Conservation (phyloP, 2,329 filamentous ascomycete genomes). For the Colletotrichum musae region DNA sequence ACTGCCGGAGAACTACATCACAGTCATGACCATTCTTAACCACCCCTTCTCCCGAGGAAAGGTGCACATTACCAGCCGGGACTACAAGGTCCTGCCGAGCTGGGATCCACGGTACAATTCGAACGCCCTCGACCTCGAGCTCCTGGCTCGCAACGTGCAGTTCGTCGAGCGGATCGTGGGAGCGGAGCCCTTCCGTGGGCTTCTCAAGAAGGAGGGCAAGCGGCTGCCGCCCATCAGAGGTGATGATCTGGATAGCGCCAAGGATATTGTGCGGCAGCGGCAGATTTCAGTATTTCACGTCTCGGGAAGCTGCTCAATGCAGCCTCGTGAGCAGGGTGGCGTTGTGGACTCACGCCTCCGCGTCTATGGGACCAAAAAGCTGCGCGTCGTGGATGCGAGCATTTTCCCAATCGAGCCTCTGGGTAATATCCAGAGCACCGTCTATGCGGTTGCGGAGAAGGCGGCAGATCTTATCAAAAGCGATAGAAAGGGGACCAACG, state of each 20-base stretch:
- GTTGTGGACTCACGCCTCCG: slow-evolving; percentile 59
- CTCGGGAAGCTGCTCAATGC: slow-evolving; percentile 64
- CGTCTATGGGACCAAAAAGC: slow-evolving; percentile 59
- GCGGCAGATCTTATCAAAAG: slow-evolving; percentile 53
- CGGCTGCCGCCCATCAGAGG: slow-evolving; percentile 52
- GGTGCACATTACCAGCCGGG: slow-evolving; percentile 67
- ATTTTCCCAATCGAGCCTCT: slow-evolving; percentile 59
- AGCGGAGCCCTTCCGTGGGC: slow-evolving; percentile 56
- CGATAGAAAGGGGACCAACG: neutral
- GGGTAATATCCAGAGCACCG: slow-evolving; percentile 51
- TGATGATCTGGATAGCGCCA: slow-evolving; percentile 51
- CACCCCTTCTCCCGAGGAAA: slow-evolving; percentile 74
- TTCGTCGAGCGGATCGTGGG: slow-evolving; percentile 56
- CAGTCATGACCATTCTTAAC: slow-evolving; percentile 70
- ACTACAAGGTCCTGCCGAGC: slow-evolving; percentile 58
- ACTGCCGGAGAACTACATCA: slow-evolving; percentile 65
- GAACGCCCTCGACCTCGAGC: slow-evolving; percentile 70
- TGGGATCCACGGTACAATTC: slow-evolving; percentile 71
- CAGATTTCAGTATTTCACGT: slow-evolving; percentile 62
- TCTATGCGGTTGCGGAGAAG: slow-evolving; percentile 56
- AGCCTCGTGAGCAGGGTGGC: slow-evolving; percentile 54
- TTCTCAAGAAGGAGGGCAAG: slow-evolving; percentile 56
- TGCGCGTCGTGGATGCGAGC: slow-evolving; percentile 62
- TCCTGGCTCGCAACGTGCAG: slow-evolving; percentile 59
- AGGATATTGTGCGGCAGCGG: slow-evolving; percentile 51